Percentiles rank a stretch among this genome's conserved stretches.
Evolutionary conservation across 2,329 filamentous ascomycete genomes (phyloP).

Genomic region (Plectosphaerella plurivora): DNA sequence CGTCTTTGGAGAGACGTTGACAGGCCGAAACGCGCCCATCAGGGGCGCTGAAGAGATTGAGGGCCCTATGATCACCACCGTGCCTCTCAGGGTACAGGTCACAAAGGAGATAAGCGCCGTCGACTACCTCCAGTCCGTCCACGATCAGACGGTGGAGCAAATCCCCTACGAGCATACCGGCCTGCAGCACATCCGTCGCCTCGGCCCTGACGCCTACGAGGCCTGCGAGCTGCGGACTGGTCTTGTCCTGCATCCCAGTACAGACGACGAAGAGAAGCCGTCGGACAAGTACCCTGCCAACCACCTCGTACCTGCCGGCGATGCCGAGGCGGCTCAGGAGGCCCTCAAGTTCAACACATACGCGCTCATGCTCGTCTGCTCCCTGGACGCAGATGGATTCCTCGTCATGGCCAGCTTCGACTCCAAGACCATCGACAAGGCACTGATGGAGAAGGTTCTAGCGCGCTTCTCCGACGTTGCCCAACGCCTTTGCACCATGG

Average conservation of each 20-base stretch:
- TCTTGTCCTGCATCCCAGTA: slow-evolving; percentile 47
- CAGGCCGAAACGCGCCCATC: slow-evolving; percentile 48
- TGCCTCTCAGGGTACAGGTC: slow-evolving; percentile 49
- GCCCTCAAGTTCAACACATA: slow-evolving; percentile 57
- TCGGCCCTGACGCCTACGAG: slow-evolving; percentile 49
- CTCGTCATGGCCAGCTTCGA: slow-evolving; percentile 62
- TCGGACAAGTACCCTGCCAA: slow-evolving; percentile 33
- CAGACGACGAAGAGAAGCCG: slow-evolving; percentile 18
- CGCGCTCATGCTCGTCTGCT: slow-evolving; percentile 62
- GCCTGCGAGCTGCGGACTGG: slow-evolving; percentile 53
- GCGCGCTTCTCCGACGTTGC: slow-evolving; percentile 47
- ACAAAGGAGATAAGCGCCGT: slow-evolving; percentile 34
- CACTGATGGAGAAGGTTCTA: slow-evolving; percentile 49
- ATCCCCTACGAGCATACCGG: slow-evolving; percentile 63
- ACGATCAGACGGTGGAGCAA: slow-evolving; percentile 49
- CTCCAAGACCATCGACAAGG: slow-evolving; percentile 48
- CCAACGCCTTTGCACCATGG: slow-evolving; percentile 39
- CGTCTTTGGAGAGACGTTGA: slow-evolving; percentile 56
- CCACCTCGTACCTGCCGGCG: slow-evolving; percentile 49
- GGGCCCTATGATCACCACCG: slow-evolving; percentile 57
- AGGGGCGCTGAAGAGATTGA: slow-evolving; percentile 48
- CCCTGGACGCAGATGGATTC: slow-evolving; percentile 48
- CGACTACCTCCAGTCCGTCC: slow-evolving; percentile 52
- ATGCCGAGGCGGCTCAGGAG: slow-evolving; percentile 53
- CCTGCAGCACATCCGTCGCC: slow-evolving; percentile 53